Conservation (phyloP, 2,329 filamentous ascomycete genomes). For the Pseudopithomyces chartarum region DNA sequence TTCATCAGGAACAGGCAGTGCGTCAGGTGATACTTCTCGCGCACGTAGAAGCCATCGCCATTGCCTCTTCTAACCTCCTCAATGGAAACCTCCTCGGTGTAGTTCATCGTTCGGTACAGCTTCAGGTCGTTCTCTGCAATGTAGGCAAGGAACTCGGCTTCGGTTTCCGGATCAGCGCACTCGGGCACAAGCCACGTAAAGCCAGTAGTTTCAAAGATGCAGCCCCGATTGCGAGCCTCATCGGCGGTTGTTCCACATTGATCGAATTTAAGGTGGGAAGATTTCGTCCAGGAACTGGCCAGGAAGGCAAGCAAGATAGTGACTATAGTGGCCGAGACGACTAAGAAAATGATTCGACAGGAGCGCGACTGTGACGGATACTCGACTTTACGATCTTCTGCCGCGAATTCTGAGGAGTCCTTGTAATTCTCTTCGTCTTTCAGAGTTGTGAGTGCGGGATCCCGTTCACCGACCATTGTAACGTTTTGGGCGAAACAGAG, state of each 20-base stretch:
- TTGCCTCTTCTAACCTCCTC: constrained; percentile 4
- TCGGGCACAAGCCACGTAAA: constrained; percentile 4
- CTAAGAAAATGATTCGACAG: background rate
- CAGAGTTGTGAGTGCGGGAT: background rate
- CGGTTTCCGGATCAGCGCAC: constrained; percentile 2
- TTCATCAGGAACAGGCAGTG: constrained; percentile 8
- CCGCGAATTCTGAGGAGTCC: constrained; percentile 3
- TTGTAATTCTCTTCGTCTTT: constrained; percentile 8
- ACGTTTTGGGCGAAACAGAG: background rate
- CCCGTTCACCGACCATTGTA: background rate
- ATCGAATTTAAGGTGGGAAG: background rate
- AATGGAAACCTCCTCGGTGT: constrained; percentile 6
- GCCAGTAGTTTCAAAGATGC: constrained; percentile 8
- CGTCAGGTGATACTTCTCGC: background rate
- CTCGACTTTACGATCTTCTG: background rate
- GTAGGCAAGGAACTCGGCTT: constrained; percentile 4
- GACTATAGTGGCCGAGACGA: background rate
- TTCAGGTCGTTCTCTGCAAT: constrained; percentile 2
- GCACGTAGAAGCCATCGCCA: background rate
- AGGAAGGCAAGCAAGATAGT: background rate
- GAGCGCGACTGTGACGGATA: background rate
- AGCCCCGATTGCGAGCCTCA: constrained; percentile 5
- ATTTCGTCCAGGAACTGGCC: background rate
- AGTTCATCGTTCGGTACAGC: constrained; percentile 3
- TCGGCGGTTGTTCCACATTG: constrained; percentile 7